Evolutionary conservation across 148 eudicot species (phyloP).

Genomic region (Cornus suecica): DNA sequence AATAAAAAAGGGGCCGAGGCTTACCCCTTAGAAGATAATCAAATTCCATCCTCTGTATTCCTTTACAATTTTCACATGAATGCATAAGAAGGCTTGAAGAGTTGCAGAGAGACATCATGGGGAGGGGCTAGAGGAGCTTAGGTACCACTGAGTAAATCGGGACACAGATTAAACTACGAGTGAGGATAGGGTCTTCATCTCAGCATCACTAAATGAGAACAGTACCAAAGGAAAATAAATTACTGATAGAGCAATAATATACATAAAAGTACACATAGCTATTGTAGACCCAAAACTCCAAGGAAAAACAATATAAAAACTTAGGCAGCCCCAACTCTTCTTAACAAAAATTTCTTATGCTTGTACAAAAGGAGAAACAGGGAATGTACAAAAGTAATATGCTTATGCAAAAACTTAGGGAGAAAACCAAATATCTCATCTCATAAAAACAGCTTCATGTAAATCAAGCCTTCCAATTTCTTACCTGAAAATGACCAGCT

Average conservation of each 20-base stretch:
- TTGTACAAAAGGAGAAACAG: background rate
- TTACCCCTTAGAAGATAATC: too few species aligned
- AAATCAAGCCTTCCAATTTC: background rate
- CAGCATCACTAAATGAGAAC: background rate
- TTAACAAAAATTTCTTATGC: background rate
- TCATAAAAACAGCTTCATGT: background rate
- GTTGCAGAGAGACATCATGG: too few species aligned
- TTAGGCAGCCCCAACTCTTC: background rate
- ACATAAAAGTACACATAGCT: background rate
- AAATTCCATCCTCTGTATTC: too few species aligned
- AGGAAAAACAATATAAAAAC: background rate
- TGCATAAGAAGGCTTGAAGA: too few species aligned
- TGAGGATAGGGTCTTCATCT: background rate
- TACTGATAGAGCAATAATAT: background rate
- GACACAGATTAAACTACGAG: too few species aligned
- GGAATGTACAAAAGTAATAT: background rate
- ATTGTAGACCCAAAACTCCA: background rate
- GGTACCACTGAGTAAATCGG: too few species aligned
- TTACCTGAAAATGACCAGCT: constrained; percentile 9
- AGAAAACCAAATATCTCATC: background rate
- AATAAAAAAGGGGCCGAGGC: too few species aligned
- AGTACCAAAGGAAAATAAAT: too few species aligned
- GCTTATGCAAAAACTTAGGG: background rate
- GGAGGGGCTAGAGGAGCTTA: too few species aligned
- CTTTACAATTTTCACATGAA: too few species aligned